Base-by-base conservation (phyloP, 108 stramenopile genomes). In the Skeletonema tropicum region DNA sequence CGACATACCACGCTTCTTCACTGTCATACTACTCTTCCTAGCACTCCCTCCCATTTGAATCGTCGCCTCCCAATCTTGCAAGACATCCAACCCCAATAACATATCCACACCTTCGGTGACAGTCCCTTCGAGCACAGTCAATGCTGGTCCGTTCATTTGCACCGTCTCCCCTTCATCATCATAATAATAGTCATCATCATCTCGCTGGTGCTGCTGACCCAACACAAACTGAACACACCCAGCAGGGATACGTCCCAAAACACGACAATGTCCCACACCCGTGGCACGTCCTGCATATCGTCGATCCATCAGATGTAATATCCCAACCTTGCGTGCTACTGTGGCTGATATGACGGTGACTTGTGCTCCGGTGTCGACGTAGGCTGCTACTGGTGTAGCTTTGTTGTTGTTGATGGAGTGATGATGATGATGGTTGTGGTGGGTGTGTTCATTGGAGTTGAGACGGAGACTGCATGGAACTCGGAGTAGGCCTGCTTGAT, bases 291-390 rank as follows among this genome's bases (percentile, higher is more conserved):
- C 89, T 3, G 77, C 85, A 66, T 90, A 90, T 39, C 89, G 70
- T 23, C 85, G 77, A 86, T 90, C 89, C 71, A 90, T 76, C 23
- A 86, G 49, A 41, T 85, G 87, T 25, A 81, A 61, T 17, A 90
- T 70, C 36, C 87, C 87, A 19, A 82, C 79, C 19, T 78, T 55
- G 15, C 66, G 25, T 30, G 85, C 87, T 0, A 82, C 85, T 0
- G 81, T 62, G n/a, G 59, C 76, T n/a, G 76, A 82, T 52, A 90
- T 86, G 58, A 88, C 87, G 5, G 89, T 86, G 11, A 86, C 85
- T 74, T 87, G 82, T 46, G 89, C 89, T 25, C 87, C 89, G 41
- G 89, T 90, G 67, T 90, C 89, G 17, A 86, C 69, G 75, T 79
- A 88, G 61, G 89, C 83, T 0, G 75, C 68, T 15, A 89, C 65